Conservation (phyloP, 495 filamentous ascomycete genomes). For the Penicillium subrubescens region DNA sequence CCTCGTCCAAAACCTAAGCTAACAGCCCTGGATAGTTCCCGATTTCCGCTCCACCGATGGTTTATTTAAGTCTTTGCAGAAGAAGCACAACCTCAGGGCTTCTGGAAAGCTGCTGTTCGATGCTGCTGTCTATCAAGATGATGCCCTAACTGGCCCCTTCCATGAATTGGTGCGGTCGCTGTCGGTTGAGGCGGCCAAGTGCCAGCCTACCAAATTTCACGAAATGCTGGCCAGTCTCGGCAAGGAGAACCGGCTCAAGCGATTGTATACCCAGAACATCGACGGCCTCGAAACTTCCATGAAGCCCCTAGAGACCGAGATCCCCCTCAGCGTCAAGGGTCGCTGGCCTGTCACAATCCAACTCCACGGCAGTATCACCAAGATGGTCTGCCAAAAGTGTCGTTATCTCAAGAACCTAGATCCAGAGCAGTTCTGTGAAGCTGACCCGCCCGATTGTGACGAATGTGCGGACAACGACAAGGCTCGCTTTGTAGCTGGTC, state of each 20-base stretch:
- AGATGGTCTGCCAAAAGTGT: slow-evolving; percentile 97
- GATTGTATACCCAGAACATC: slow-evolving; percentile 94
- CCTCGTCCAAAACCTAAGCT: slow-evolving; percentile 43
- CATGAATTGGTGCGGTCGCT: slow-evolving; percentile 94
- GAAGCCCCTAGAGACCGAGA: slow-evolving; percentile 72
- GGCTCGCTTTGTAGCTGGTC: slow-evolving; percentile 76
- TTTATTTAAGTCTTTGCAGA: slow-evolving; percentile 79
- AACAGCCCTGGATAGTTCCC: slow-evolving; percentile 63
- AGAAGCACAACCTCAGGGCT: slow-evolving; percentile 85
- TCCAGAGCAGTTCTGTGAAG: slow-evolving; percentile 77
- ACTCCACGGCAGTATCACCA: slow-evolving; percentile 88
- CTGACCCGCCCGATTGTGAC: slow-evolving; percentile 78
- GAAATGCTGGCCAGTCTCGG: slow-evolving; percentile 89
- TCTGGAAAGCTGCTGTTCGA: slow-evolving; percentile 97
- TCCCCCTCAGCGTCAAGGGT: slow-evolving; percentile 74
- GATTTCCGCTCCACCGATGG: slow-evolving; percentile 92
- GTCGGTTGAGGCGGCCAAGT: slow-evolving; percentile 70
- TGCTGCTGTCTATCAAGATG: slow-evolving; percentile 93
- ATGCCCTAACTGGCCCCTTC: slow-evolving; percentile 82
- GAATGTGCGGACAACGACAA: slow-evolving; percentile 74
- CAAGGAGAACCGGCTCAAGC: slow-evolving; percentile 84
- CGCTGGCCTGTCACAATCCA: slow-evolving; percentile 94
- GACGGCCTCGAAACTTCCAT: slow-evolving; percentile 91
- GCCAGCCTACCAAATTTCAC: slow-evolving; percentile 87
- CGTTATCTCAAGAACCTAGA: slow-evolving; percentile 74